Percentiles rank a stretch among this genome's conserved stretches.
phyloP scores from a whole-genome alignment of 352 stramenopile genomes.

The Phytophthora vignae region DNA sequence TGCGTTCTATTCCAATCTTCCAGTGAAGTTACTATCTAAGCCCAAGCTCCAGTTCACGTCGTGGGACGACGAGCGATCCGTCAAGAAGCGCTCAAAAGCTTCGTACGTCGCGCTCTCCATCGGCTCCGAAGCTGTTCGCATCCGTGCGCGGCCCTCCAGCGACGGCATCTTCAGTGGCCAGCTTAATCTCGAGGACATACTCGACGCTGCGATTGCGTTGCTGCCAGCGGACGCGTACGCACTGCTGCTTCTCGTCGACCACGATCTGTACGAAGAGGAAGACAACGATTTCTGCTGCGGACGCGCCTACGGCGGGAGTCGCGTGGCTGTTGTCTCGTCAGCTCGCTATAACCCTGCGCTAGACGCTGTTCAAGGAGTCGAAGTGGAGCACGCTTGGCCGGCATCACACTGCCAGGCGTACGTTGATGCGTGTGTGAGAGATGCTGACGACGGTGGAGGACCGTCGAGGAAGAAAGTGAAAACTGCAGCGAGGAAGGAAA shows the following conservation, averaged over 20 bases:
- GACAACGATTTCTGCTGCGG: slow-evolving; percentile 36
- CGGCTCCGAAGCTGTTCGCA: slow-evolving; percentile 27
- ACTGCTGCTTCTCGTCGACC: slow-evolving; percentile 30
- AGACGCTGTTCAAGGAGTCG: slow-evolving; percentile 19
- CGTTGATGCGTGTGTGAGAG: slow-evolving; percentile 18
- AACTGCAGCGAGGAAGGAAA: not conserved
- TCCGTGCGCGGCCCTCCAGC: slow-evolving; percentile 25
- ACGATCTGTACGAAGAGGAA: slow-evolving; percentile 35
- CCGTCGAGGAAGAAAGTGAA: slow-evolving; percentile 23
- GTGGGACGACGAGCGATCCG: slow-evolving; percentile 16
- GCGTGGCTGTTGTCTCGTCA: slow-evolving; percentile 31
- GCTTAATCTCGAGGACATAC: slow-evolving; percentile 32
- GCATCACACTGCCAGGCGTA: slow-evolving; percentile 29
- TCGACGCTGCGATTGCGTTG: slow-evolving; percentile 26
- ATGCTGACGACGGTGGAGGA: not conserved
- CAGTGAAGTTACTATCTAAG: slow-evolving; percentile 26
- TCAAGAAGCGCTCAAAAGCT: slow-evolving; percentile 24
- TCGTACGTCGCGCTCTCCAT: slow-evolving; percentile 27
- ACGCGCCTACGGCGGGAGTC: slow-evolving; percentile 30
- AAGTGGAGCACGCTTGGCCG: slow-evolving; percentile 32
- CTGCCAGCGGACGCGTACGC: slow-evolving; percentile 27
- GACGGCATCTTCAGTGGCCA: slow-evolving; percentile 26
- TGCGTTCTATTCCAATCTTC: slow-evolving; percentile 29
- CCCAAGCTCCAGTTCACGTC: slow-evolving; percentile 28
- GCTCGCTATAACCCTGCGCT: slow-evolving; percentile 27